These are phyloP conservation scores for Saturnispora hagleri DNA, from an alignment of 805 yeast species.

Conservation along the genomic window DNA sequence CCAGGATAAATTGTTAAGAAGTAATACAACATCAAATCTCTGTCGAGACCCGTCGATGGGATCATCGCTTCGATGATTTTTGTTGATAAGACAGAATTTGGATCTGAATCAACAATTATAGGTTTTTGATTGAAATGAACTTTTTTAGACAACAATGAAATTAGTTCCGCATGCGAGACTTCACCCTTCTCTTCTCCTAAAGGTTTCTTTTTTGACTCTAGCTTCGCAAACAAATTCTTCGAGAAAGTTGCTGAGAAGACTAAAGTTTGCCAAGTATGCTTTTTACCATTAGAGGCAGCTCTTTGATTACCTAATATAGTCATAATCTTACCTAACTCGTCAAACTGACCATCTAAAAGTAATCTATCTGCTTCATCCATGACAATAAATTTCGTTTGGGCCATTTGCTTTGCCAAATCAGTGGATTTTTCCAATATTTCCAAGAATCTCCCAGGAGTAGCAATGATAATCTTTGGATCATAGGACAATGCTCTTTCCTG, in stretches of 20 bases:
- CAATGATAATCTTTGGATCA: slow-evolving; percentile 76
- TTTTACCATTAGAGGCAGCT: slow-evolving; percentile 26
- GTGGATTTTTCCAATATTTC: slow-evolving; percentile 66
- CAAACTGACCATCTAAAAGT: slow-evolving; percentile 92
- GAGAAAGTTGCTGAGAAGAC: slow-evolving; percentile 96
- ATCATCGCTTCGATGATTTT: slow-evolving; percentile 76
- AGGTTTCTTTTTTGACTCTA: slow-evolving; percentile 36
- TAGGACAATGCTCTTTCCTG: slow-evolving; percentile 73
- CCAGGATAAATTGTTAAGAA: slow-evolving; percentile 83
- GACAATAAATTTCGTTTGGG: slow-evolving; percentile 46
- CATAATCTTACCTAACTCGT: slow-evolving; percentile 76
- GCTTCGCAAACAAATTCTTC: slow-evolving; percentile 67
- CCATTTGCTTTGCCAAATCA: slow-evolving; percentile 32
- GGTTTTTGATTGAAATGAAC: slow-evolving; percentile 66
- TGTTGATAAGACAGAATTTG: slow-evolving; percentile 68
- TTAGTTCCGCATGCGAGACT: slow-evolving; percentile 43
- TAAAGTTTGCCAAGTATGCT: slow-evolving; percentile 62
- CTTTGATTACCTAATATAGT: slow-evolving; percentile 49
- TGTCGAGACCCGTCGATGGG: slow-evolving; percentile 83
- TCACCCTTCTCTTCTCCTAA: slow-evolving; percentile 29
- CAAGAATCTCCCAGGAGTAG: slow-evolving; percentile 90
- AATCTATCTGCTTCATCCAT: slow-evolving; percentile 95
- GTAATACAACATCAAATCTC: slow-evolving; percentile 86
- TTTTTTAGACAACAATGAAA: slow-evolving; percentile 57
- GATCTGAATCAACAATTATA: slow-evolving; percentile 72